Evolutionary conservation across 2,329 filamentous ascomycete species (phyloP), one percentile per base, ranked within the genome.

Genomic region (Trichoderma koningii): DNA sequence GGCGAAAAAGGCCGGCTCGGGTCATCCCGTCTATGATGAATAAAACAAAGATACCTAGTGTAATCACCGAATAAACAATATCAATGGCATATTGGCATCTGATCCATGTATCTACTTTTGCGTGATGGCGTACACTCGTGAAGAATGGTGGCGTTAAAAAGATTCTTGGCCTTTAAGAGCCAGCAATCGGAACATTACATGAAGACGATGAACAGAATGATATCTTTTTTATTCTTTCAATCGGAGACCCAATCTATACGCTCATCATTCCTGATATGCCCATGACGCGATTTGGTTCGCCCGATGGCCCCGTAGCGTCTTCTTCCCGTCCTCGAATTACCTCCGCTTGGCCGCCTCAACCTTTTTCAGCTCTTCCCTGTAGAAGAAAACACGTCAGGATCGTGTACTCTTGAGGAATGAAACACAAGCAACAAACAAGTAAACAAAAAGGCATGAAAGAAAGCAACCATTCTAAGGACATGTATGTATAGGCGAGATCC

Each of bases 311-410:
- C 66, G 66, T 68, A 59, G 30, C 7, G 30, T 34, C 65, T 65
- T 64, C 66, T 68, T 69, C 64, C 70, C 62, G 65, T 67, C 62
- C 63, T 70, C 60, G 63, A 50, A 71, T 70, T 74, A 86, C 80
- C 83, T 81, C 72, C 85, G 85, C 81, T 91, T 91, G 68, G 86
- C 83, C 47, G 88, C 85, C 76, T 95, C 92, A 73, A 97, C 91
- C 81, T 97, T 97, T 85, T 96, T 96, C 69, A 97, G 81, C 78
- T 98, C 94, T 79, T 97, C 91, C 80, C 90, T 93, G 69, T 66
- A 34, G 50, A 50, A 48, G 55, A 45, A 63, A 15, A 44, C 50
- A 60, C 53, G 63, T 70, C 61, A 71, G 69, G 34, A 64, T 47
- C 42, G 55, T 65, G 47, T 55, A 41, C 48, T 42, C 59, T 53